Conservation (phyloP, 441 rosid genomes). For the Mallotus japonicus region DNA sequence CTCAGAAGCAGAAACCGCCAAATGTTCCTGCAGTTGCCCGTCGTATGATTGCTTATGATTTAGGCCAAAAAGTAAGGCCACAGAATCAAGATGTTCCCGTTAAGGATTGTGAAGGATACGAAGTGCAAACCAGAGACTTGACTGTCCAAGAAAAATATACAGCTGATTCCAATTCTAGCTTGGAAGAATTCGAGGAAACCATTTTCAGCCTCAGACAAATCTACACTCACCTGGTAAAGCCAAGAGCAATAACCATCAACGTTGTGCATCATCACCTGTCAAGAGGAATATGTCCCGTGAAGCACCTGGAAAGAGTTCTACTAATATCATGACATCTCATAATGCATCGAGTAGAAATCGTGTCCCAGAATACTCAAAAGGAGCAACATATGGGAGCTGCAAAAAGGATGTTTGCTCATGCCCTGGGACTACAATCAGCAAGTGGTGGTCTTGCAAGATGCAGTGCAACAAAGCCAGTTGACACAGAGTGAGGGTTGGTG, state of each 20-base stretch:
- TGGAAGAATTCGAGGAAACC: conserved; percentile 24
- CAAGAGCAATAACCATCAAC: conserved; percentile 20
- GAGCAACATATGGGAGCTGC: conserved; percentile 60
- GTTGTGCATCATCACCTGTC: conserved; percentile 15
- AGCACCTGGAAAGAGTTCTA: conserved; percentile 23
- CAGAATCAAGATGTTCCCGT: neutral
- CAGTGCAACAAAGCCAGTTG: conserved; percentile 31
- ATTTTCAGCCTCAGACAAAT: conserved; percentile 10
- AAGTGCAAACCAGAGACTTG: conserved; percentile 21
- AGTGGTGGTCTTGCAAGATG: conserved; percentile 33
- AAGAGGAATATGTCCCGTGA: conserved; percentile 26
- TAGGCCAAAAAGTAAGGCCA: conserved; percentile 48
- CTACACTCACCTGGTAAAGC: conserved; percentile 15
- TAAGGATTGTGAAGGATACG: conserved; percentile 23
- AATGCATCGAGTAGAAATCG: conserved; percentile 29
- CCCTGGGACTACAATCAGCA: conserved; percentile 48
- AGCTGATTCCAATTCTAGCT: conserved; percentile 14
- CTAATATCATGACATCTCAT: conserved; percentile 13
- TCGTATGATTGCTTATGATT: conserved; percentile 77
- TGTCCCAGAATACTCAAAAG: conserved; percentile 37
- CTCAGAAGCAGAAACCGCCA: conserved; percentile 43
- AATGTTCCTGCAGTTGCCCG: conserved; percentile 60
- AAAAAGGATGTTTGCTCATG: conserved; percentile 67
- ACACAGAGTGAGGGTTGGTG: conserved; percentile 14
- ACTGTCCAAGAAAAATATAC: conserved; percentile 25